Evolutionary conservation across 441 rosid genomes (phyloP).

Genomic region (Aleurites moluccanus): DNA sequence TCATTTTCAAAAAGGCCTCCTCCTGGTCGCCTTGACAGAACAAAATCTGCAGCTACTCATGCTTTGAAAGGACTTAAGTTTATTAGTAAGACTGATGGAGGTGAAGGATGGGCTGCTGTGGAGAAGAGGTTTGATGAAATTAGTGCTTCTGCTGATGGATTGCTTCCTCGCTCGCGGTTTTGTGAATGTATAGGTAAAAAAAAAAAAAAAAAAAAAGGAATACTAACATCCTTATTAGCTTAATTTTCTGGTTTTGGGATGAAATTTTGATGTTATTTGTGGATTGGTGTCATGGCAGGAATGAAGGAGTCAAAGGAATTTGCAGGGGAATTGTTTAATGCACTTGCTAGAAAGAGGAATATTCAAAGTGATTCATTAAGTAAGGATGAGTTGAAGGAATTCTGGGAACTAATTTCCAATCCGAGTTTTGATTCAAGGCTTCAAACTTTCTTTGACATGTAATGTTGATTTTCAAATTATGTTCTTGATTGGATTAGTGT

Average conservation of each 20-base stretch:
- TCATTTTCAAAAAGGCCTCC: constrained; percentile 55
- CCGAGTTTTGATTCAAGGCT: constrained; percentile 95
- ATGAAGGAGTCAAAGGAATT: constrained; percentile 95
- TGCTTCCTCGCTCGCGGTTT: constrained; percentile 62
- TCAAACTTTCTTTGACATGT: constrained; percentile 94
- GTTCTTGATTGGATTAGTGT: background rate
- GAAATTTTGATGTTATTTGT: background rate
- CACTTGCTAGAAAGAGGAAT: constrained; percentile 68
- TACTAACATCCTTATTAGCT: background rate
- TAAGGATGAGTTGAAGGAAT: constrained; percentile 57
- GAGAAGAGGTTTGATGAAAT: constrained; percentile 68
- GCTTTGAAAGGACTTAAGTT: constrained; percentile 90
- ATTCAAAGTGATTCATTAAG: constrained; percentile 63
- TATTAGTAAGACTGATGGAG: constrained; percentile 62
- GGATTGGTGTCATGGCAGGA: constrained; percentile 36
- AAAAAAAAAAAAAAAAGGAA: too few relatives aligned
- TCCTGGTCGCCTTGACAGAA: constrained; percentile 55
- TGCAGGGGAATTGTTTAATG: constrained; percentile 72
- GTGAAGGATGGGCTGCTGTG: constrained; percentile 68
- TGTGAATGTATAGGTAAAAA: constrained; percentile 79
- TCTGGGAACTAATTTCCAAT: constrained; percentile 84
- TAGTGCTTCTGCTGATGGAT: constrained; percentile 55
- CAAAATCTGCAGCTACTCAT: constrained; percentile 70
- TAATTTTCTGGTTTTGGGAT: background rate
- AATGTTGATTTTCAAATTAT: constrained; percentile 9